Conservation (phyloP, 179 eudicot species). For the Silene vulgaris region DNA sequence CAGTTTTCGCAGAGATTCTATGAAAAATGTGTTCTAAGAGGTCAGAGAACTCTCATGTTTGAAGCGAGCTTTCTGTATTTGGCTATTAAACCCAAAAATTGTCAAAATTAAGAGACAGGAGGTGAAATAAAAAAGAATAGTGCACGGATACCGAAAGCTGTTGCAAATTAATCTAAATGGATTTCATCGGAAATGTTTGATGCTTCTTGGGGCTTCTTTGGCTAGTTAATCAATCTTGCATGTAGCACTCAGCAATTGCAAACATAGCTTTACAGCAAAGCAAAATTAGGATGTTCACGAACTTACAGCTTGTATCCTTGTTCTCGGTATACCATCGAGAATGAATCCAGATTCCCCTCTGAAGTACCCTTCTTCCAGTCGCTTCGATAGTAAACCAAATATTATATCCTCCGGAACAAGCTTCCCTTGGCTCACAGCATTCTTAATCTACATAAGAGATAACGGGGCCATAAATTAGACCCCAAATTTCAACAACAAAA, state of each 20-base stretch:
- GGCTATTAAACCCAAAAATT: neutral
- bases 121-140: neutral
- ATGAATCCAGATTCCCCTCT: constrained; percentile 89
- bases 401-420: constrained; percentile 85
- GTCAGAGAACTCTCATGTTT: too few species aligned
- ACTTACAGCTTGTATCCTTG: constrained; percentile 86
- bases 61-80: too few species aligned
- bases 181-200: too few species aligned
- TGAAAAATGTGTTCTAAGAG: too few species aligned
- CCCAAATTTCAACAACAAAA: neutral
- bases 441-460: constrained; percentile 50
- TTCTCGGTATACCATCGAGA: constrained; percentile 83
- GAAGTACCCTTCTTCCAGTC: constrained; percentile 67
- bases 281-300: neutral
- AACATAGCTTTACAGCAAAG: neutral
- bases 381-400: constrained; percentile 76
- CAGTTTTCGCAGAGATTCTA: too few species aligned
- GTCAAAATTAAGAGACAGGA: too few species aligned
- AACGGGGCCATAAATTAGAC: neutral
- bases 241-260: neutral
- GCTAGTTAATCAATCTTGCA: neutral
- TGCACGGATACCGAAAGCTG: neutral
- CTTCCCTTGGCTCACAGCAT: constrained; percentile 72
- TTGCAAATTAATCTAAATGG: neutral
- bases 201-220: too few species aligned